Evolutionary conservation across 129 eudicot species (phyloP).

Genomic region (Flaveria ramosissima): DNA sequence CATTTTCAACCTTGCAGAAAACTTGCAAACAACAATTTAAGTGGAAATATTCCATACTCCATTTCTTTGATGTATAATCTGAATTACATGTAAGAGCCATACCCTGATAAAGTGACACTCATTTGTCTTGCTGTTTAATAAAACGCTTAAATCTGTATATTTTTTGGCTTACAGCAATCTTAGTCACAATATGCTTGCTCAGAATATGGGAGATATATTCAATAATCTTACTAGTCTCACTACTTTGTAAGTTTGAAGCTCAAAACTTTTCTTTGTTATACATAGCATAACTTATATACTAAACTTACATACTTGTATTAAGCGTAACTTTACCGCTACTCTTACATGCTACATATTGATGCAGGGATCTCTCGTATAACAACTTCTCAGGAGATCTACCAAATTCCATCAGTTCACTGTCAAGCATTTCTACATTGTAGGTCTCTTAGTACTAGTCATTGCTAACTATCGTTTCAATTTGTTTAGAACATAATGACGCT

Average conservation of each 20-base stretch:
- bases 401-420: constrained; percentile 59
- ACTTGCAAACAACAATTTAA: constrained; percentile 81
- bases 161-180: constrained; percentile 60
- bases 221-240: constrained; percentile 66
- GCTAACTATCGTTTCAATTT: not conserved
- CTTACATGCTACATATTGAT: constrained; percentile 27
- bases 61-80: constrained; percentile 62
- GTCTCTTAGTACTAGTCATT: constrained; percentile 33
- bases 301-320: not conserved
- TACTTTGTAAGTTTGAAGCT: constrained; percentile 51
- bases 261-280: not conserved
- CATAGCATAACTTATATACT: not conserved
- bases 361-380: constrained; percentile 87
- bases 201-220: constrained; percentile 72
- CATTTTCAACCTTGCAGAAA: constrained; percentile 56
- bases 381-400: constrained; percentile 92
- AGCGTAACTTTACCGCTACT: not conserved
- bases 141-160: not conserved
- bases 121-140: not conserved
- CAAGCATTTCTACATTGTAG: constrained; percentile 81
- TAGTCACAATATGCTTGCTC: constrained; percentile 75
- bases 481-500: constrained; percentile 22
- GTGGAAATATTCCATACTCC: constrained; percentile 87
- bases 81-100: constrained; percentile 61
- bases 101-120: constrained; percentile 4